A percentile compares a stretch with the other conserved stretches of the same genome.
These are phyloP conservation scores for Quercus suber DNA, from an alignment of 306 rosid genomes.

Conservation along the genomic window DNA sequence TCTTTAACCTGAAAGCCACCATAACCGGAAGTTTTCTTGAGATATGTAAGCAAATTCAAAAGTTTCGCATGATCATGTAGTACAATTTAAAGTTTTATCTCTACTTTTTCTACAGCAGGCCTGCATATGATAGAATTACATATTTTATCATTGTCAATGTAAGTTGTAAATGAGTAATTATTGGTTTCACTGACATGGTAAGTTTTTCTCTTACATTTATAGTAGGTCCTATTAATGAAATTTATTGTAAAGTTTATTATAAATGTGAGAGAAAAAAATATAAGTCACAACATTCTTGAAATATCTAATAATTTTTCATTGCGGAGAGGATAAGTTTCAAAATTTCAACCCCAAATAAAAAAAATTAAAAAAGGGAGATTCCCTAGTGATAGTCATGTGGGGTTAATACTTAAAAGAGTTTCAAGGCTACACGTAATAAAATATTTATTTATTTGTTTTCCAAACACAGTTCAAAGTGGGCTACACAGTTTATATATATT, in stretches of 20 bases:
- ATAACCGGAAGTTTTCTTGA: background rate
- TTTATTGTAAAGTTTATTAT: fast-evolving
- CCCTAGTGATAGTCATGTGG: conserved; percentile 55
- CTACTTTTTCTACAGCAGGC: conserved; percentile 17
- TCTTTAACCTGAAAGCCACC: background rate
- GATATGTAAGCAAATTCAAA: background rate
- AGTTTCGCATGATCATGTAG: background rate
- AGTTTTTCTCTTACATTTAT: too few relatives aligned
- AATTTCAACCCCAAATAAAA: too few relatives aligned
- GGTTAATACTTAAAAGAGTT: conserved; percentile 11
- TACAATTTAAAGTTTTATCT: background rate
- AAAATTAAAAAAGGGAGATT: conserved; percentile 26
- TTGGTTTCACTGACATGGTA: too few relatives aligned
- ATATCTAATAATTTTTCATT: fast-evolving
- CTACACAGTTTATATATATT: conserved; percentile 14
- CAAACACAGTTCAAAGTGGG: conserved; percentile 36
- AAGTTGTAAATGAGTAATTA: background rate
- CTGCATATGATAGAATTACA: conserved; percentile 23
- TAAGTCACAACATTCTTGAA: fast-evolving
- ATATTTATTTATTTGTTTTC: background rate
- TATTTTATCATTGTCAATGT: background rate
- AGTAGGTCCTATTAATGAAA: fast-evolving
- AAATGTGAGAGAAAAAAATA: fast-evolving
- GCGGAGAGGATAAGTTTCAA: too few relatives aligned
- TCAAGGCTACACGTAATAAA: conserved; percentile 29